These are phyloP conservation scores for Nakazawaea pomicola DNA, from an alignment of 805 yeast species.

Conservation along the genomic window DNA sequence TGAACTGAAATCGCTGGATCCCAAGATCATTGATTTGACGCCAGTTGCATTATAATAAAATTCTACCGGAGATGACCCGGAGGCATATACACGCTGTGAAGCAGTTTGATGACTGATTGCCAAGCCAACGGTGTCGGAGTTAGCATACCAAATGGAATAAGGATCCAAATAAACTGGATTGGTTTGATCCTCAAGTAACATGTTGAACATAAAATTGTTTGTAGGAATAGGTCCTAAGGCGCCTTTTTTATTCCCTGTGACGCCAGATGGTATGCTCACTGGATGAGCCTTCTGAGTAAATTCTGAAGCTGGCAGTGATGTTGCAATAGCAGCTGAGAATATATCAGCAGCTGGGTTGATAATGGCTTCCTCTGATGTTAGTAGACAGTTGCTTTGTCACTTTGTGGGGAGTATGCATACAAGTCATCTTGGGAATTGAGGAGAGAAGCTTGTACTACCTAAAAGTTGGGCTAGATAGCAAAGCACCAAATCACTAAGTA, in stretches of 20 bases:
- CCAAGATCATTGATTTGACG: slow-evolving; percentile 52
- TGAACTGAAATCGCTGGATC: slow-evolving; percentile 36
- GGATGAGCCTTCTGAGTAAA: slow-evolving; percentile 29
- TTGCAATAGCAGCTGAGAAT: slow-evolving; percentile 37
- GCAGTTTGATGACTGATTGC: slow-evolving; percentile 61
- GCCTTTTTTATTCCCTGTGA: slow-evolving; percentile 13
- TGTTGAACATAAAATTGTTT: slow-evolving; percentile 73
- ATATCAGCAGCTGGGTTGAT: slow-evolving; percentile 22
- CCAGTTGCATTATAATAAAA: slow-evolving; percentile 63
- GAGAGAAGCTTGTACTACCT: background rate
- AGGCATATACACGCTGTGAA: slow-evolving; percentile 63
- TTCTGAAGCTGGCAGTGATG: slow-evolving; percentile 36
- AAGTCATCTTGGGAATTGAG: background rate
- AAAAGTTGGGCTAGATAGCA: background rate
- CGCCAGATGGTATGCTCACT: slow-evolving; percentile 21
- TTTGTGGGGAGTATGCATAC: too few relatives aligned
- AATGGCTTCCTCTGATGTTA: too few relatives aligned
- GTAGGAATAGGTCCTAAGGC: slow-evolving; percentile 45
- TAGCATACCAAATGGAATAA: slow-evolving; percentile 63
- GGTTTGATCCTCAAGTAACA: slow-evolving; percentile 60
- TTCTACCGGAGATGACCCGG: slow-evolving; percentile 38
- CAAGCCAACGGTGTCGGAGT: slow-evolving; percentile 43
- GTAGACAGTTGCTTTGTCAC: too few relatives aligned
- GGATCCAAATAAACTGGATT: slow-evolving; percentile 80
- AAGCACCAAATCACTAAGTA: background rate